Percentiles rank a stretch among this genome's conserved stretches.
Evolutionary conservation across 495 filamentous ascomycete species (phyloP).

Genomic region (Xylaria acuta): DNA sequence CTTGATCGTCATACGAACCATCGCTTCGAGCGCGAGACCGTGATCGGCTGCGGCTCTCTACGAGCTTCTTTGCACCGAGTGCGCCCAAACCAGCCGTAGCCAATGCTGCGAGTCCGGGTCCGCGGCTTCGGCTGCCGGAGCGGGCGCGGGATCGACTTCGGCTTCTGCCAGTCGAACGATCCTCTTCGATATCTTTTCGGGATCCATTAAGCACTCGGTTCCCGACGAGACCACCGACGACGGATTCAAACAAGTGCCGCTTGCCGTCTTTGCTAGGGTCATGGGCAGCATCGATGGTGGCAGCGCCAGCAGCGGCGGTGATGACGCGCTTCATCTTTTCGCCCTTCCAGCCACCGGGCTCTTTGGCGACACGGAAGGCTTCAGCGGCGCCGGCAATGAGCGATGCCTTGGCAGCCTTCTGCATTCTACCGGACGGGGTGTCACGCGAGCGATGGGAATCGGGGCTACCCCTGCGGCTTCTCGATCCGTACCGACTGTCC

Average conservation of each 20-base stretch:
- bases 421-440: slow-evolving; percentile 59
- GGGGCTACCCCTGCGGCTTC: slow-evolving; percentile 53
- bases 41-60: slow-evolving; percentile 72
- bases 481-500: slow-evolving; percentile 57
- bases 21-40: slow-evolving; percentile 54
- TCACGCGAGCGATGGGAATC: slow-evolving; percentile 49
- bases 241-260: slow-evolving; percentile 71
- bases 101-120: slow-evolving; percentile 65
- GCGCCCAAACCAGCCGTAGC: slow-evolving; percentile 79
- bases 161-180: slow-evolving; percentile 56
- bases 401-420: slow-evolving; percentile 86
- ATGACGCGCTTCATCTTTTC: slow-evolving; percentile 86
- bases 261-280: slow-evolving; percentile 78
- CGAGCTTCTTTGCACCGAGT: slow-evolving; percentile 79
- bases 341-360: slow-evolving; percentile 82
- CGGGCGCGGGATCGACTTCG: slow-evolving; percentile 60
- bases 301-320: slow-evolving; percentile 84
- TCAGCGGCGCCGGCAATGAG: slow-evolving; percentile 85
- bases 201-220: slow-evolving; percentile 80
- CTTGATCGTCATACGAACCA: slow-evolving; percentile 60
- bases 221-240: slow-evolving; percentile 83
- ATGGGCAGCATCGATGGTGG: slow-evolving; percentile 78
- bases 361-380: slow-evolving; percentile 85
- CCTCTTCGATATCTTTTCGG: slow-evolving; percentile 65
- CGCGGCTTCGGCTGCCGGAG: slow-evolving; percentile 50